phyloP scores from a whole-genome alignment of 192 early-diverging fungal species.

The Podila clonocystis region DNA sequence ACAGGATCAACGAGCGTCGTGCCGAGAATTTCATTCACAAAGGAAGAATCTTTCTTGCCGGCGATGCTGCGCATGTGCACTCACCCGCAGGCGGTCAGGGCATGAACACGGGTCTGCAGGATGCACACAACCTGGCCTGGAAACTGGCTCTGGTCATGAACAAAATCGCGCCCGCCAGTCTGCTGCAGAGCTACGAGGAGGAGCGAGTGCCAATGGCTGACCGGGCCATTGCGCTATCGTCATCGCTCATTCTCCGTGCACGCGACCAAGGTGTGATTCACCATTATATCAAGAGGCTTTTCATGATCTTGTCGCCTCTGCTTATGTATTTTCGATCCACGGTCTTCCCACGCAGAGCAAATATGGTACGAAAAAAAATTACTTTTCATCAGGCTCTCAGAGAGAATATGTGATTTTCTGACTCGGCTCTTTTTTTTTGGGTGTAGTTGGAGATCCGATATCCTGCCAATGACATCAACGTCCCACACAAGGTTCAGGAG shows the following conservation, averaged over 20 bases:
- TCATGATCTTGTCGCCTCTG: no score
- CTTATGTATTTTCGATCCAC: no score
- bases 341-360: no score
- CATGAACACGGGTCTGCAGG: conserved; percentile 54
- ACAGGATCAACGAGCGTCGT: conserved; percentile 31
- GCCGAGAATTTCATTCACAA: conserved; percentile 21
- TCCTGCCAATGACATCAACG: background rate
- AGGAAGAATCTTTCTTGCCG: conserved; percentile 54
- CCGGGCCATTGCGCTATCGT: conserved; percentile 6
- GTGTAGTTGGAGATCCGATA: background rate
- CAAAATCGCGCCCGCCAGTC: background rate
- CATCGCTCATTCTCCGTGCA: no score
- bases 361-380: no score
- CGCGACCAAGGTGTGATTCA: no score
- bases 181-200: conserved; percentile 27
- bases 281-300: no score
- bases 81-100: conserved; percentile 55
- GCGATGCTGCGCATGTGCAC: conserved; percentile 58
- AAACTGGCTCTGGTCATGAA: conserved; percentile 53
- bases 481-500: background rate
- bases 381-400: no score
- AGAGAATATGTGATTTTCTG: background rate
- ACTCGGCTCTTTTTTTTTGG: background rate
- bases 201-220: conserved; percentile 33
- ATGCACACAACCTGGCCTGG: conserved; percentile 57